These are phyloP conservation scores for Mariannaea sp. DNA, from an alignment of 2,329 filamentous ascomycete species.

Conservation along the genomic window DNA sequence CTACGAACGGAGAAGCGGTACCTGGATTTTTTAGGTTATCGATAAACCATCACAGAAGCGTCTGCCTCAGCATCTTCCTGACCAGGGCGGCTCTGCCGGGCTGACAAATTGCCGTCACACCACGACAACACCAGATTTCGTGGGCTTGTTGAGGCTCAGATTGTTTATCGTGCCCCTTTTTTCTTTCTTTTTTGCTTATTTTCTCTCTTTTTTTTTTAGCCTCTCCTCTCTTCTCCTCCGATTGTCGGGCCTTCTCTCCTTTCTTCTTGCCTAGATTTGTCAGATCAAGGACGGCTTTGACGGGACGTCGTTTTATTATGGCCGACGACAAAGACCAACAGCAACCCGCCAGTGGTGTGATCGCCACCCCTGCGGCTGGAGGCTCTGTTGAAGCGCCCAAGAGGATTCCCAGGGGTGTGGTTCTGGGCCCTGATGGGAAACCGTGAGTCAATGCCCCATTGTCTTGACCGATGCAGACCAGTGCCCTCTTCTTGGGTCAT, in stretches of 20 bases:
- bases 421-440: slow-evolving; percentile 81
- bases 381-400: slow-evolving; percentile 47
- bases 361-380: slow-evolving; percentile 28
- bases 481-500: slow-evolving; percentile 10
- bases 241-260: slow-evolving; percentile 6
- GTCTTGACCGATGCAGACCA: neutral
- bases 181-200: slow-evolving; percentile 1
- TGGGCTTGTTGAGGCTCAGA: slow-evolving; percentile 2
- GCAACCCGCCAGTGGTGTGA: slow-evolving; percentile 25
- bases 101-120: slow-evolving; percentile 35
- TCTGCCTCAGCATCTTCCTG: neutral
- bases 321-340: slow-evolving; percentile 38
- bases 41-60: slow-evolving; percentile 3
- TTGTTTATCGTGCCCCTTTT: slow-evolving; percentile 4
- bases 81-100: slow-evolving; percentile 3
- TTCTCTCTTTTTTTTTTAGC: slow-evolving; percentile 6
- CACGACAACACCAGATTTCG: slow-evolving; percentile 17
- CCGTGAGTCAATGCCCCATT: slow-evolving; percentile 62
- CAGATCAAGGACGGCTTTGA: slow-evolving; percentile 19
- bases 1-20: neutral
- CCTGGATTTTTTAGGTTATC: slow-evolving; percentile 6
- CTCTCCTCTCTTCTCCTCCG: slow-evolving; percentile 9
- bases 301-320: slow-evolving; percentile 31
- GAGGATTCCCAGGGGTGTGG: slow-evolving; percentile 70
- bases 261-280: slow-evolving; percentile 17